Percentiles rank a stretch among this genome's conserved stretches.
These are phyloP conservation scores for Pouteria glomerata DNA, from an alignment of 148 eudicot genomes.

Conservation along the genomic window DNA sequence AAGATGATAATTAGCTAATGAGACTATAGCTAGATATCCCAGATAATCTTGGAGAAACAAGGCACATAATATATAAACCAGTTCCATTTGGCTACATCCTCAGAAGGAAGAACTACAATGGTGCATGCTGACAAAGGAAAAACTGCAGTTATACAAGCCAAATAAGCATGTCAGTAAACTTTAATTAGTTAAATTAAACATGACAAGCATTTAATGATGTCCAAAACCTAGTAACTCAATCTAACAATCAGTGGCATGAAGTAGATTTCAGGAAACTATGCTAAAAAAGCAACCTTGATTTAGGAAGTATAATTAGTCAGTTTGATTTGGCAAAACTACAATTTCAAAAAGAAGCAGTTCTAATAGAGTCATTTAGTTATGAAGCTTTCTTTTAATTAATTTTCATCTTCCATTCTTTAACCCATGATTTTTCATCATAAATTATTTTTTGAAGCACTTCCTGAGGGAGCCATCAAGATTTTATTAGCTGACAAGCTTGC, in stretches of 20 bases:
- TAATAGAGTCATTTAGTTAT: background rate
- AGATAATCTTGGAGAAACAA: background rate
- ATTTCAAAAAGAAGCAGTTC: background rate
- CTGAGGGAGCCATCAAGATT: background rate
- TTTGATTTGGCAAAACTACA: background rate
- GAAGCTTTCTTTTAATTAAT: background rate
- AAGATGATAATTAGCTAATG: background rate
- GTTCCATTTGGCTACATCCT: background rate
- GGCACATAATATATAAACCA: background rate
- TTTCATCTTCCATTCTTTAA: too few species aligned
- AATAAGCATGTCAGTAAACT: too few species aligned
- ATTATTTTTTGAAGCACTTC: background rate
- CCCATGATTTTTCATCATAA: background rate
- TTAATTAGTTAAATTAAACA: background rate
- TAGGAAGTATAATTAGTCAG: background rate
- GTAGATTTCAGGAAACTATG: background rate
- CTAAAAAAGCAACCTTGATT: background rate
- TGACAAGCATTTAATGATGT: background rate
- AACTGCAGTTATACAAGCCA: too few species aligned
- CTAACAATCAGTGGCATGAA: background rate
- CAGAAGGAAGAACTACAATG: background rate
- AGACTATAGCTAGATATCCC: background rate
- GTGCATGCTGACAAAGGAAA: background rate
- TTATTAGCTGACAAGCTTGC: conserved; percentile 5
- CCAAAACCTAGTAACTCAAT: background rate